Base-by-base conservation (phyloP, 306 rosid species). In the Trifolium fragiferum region DNA sequence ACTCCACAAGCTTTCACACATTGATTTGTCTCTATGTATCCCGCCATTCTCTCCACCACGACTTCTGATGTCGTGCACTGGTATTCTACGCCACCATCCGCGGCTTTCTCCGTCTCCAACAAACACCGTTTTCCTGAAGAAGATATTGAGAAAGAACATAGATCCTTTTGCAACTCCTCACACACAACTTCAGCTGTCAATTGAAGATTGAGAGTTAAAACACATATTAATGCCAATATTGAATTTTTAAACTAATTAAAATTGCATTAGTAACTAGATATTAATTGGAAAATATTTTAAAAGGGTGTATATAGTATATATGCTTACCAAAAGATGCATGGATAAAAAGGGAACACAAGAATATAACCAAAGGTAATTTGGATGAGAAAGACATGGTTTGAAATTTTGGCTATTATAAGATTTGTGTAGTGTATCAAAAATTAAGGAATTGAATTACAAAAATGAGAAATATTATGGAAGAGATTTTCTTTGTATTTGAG, bases 101-200 rank as follows among this genome's bases (percentile, higher is more conserved):
- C 84, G 1, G 18, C 76, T 66, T 75, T 79, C 4, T 35, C 41
- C 0, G 96, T 90, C 87, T 93, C 98, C 72, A 90, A 65, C 83
- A 83, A 68, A 78, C 98, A 93, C 70, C 98, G 82, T 74, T 93
- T 93, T 37, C 98, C 95, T 0, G 97, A 88, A 0, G 98, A 93
- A 0, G 97, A 90, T 76, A 93, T 86, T 0, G 97, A 85, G 72
- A 89, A 93, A 20, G 98, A 92, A 5, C 97, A 90, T 5, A 75
- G 79, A 27, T 83, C 79, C 59, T 66, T 77, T 6, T 86, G 89
- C 67, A 90, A 67, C 21, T 88, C 89, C 77, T 90, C 92, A 23
- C 96, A 90, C 23, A 84, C 84, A 68, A 90, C 54, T 80, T 82
- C 92, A 75, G 76, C 92, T 84, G 75, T 35, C 18, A 40, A 55